Evolutionary conservation across 2,329 filamentous ascomycete species (phyloP), one percentile per base, ranked within the genome.

Genomic region (Aureobasidium sp.): DNA sequence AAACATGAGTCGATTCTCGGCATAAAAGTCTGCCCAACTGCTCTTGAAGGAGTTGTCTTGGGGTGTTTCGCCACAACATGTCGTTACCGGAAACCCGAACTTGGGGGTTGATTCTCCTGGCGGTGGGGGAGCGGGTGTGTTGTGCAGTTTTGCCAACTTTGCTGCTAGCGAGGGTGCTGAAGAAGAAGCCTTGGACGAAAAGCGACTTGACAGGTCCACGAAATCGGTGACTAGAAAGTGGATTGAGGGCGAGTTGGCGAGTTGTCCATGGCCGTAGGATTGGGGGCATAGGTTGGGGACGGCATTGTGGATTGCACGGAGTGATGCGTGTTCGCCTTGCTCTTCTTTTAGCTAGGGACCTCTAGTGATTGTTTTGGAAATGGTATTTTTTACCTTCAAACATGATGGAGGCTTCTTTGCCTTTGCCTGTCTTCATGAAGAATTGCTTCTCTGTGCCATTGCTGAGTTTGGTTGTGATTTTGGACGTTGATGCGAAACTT

Each of bases 11-110:
- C 92, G 80, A 67, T 87, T 87, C 34, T 95, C 81, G 0, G 88
- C 89, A 72, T 90, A 97, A 70, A 97, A 97, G 0, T 90, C 86
- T 0, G 89, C 85, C 93, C 93, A 97, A 12, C 84, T 88, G 6
- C 79, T 76, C 52, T 79, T 82, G 77, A 83, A 96, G 0, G 76
- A 76, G 71, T 97, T 97, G 52, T 91, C 84, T 75, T 97, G 93
- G 44, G 82, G 82, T 8, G 90, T 94, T 49, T 90, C 84, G 2
- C 92, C 92, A 74, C 93, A 97, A 74, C 89, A 96, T 0, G 92
- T 97, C 0, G 88, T 78, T 0, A 88, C 87, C 0, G 89, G 88
- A 70, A 97, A 97, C 2, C 93, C 93, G 67, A 93, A 97, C 75
- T 86, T 79, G 2, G 85, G 84, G 41, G 70, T 78, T 1, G 80